A percentile compares a stretch with the other conserved stretches of the same genome.
phyloP scores from a whole-genome alignment of 148 eudicot species.

The Oxyria digyna region DNA sequence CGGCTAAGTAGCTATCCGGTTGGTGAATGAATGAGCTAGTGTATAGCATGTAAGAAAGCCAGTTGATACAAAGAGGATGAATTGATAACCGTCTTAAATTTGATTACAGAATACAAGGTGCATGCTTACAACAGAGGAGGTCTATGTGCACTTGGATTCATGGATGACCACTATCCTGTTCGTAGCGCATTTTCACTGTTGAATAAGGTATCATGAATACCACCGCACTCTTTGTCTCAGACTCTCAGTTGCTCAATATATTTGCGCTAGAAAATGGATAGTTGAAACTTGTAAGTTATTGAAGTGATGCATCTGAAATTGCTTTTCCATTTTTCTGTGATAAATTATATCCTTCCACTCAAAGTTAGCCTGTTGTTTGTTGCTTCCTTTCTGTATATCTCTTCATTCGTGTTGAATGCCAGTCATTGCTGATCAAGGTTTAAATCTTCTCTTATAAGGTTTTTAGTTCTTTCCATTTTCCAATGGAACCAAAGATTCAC shows the following conservation, averaged over 20 bases:
- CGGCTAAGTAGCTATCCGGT: background rate
- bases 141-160: conserved; percentile 77
- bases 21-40: background rate
- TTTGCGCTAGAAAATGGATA: too few relatives aligned
- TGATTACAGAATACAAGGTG: conserved; percentile 70
- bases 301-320: background rate
- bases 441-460: too few relatives aligned
- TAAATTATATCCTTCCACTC: background rate
- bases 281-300: too few relatives aligned
- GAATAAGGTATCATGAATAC: conserved; percentile 33
- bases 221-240: background rate
- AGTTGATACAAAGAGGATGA: background rate
- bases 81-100: background rate
- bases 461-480: too few relatives aligned
- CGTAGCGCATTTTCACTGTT: conserved; percentile 75
- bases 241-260: background rate
- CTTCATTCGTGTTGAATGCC: background rate
- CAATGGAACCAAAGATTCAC: too few relatives aligned
- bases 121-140: conserved; percentile 91
- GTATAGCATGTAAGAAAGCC: too few relatives aligned
- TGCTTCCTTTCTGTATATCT: background rate
- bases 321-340: background rate
- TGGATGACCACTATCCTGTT: conserved; percentile 98
- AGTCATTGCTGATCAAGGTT: background rate
- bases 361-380: background rate